Percentiles rank a stretch among this genome's conserved stretches.
phyloP scores from a whole-genome alignment of 768 basidiomycete genomes.

The Russula dissimulans region DNA sequence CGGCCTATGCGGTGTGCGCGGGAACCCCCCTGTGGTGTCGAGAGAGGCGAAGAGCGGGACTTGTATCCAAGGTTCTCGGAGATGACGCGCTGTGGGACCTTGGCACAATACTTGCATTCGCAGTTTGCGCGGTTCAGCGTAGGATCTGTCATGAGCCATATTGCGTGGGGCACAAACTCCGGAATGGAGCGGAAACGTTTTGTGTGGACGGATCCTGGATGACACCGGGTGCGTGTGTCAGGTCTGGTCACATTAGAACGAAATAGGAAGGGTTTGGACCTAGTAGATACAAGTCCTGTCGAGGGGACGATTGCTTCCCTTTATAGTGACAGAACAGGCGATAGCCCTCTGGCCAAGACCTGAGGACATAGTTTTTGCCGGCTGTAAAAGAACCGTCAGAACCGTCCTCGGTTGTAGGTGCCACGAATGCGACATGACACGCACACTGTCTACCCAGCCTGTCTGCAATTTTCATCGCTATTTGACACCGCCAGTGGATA shows the following conservation, averaged over 20 bases:
- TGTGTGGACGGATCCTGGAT: conserved; percentile 33
- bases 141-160: conserved; percentile 61
- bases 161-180: conserved; percentile 77
- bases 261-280: conserved; percentile 35
- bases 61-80: conserved; percentile 48
- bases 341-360: conserved; percentile 59
- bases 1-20: conserved; percentile 14
- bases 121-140: conserved; percentile 43
- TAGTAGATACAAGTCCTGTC: conserved; percentile 72
- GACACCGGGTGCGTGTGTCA: background rate
- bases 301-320: conserved; percentile 40
- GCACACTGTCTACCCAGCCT: conserved; percentile 43
- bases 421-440: conserved; percentile 16
- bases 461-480: conserved; percentile 36
- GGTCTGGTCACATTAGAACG: background rate
- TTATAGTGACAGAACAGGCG: conserved; percentile 69
- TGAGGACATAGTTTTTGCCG: conserved; percentile 50
- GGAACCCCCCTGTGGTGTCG: conserved; percentile 1
- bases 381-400: conserved; percentile 25
- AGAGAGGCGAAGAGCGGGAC: conserved; percentile 15
- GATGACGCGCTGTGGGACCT: conserved; percentile 59
- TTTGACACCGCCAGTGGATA: conserved; percentile 44
- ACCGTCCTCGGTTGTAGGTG: background rate
- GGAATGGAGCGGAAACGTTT: conserved; percentile 69
- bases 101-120: conserved; percentile 69